Conservation (phyloP, 1,284 basidiomycete genomes). For the Heterobasidion occidentale region DNA sequence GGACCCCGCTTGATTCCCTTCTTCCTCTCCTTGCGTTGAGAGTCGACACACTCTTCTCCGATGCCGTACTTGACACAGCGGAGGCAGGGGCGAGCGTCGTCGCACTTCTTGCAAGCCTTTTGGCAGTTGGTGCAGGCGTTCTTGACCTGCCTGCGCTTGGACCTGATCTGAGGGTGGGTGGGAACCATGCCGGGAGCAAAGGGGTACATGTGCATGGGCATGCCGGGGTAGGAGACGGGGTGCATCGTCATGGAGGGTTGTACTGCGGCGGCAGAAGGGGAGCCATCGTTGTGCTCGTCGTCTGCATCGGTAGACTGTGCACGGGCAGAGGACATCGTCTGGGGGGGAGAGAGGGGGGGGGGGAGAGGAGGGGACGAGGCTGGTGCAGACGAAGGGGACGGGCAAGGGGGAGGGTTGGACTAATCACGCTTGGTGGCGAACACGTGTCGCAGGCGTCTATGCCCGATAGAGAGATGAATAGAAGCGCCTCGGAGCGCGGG, state of each 20-base stretch:
- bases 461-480: background rate
- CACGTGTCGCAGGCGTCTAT: constrained; percentile 1
- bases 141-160: constrained; percentile 84
- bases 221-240: constrained; percentile 40
- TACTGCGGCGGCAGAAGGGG: constrained; percentile 28
- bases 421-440: background rate
- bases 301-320: constrained; percentile 22
- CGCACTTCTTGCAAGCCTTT: constrained; percentile 88
- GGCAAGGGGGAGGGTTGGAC: background rate
- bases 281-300: constrained; percentile 27
- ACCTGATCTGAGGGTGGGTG: constrained; percentile 34
- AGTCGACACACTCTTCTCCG: constrained; percentile 73
- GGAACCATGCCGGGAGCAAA: constrained; percentile 43
- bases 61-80: constrained; percentile 83
- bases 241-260: constrained; percentile 45
- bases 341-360: constrained; percentile 7
- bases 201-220: constrained; percentile 63
- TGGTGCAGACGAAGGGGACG: constrained; percentile 1
- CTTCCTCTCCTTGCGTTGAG: constrained; percentile 77
- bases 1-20: constrained; percentile 84
- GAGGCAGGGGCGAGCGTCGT: constrained; percentile 79
- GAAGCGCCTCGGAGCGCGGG: background rate
- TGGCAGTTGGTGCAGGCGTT: constrained; percentile 87
- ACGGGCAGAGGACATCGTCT: constrained; percentile 10
- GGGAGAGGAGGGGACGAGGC: constrained; percentile 4